Conservation (phyloP, 2,329 filamentous ascomycete genomes). For the Achaetomium macrosporum region DNA sequence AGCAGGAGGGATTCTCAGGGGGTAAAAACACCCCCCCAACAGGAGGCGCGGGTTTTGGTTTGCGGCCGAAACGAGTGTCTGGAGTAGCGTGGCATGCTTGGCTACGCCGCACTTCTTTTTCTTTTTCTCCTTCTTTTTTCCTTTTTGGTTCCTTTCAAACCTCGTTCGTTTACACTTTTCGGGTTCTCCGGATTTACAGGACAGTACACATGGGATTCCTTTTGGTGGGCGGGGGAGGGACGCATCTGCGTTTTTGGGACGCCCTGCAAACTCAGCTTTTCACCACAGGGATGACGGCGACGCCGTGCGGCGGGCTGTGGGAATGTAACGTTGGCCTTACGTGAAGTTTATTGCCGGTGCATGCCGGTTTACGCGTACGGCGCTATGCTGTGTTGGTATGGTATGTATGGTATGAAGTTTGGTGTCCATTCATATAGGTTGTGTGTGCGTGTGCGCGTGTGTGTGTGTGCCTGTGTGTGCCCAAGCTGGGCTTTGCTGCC, state of each 20-base stretch:
- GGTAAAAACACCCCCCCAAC: not conserved
- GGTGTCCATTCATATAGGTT: not conserved
- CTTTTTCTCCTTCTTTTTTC: not conserved
- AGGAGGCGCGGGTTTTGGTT: conserved; percentile 4
- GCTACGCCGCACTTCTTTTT: not conserved
- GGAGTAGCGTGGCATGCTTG: not conserved
- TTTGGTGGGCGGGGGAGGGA: too few relatives aligned
- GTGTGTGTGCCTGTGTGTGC: not conserved
- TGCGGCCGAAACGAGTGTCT: conserved; percentile 1
- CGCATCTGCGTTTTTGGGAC: conserved; percentile 1
- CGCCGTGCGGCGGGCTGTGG: conserved; percentile 12
- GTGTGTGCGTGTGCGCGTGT: not conserved
- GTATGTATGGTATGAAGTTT: too few relatives aligned
- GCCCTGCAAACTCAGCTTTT: not conserved
- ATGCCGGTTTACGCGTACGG: not conserved
- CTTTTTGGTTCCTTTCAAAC: not conserved
- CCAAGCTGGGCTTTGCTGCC: not conserved
- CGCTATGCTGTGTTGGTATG: not conserved
- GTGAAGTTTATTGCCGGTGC: conserved; percentile 4
- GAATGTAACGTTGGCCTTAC: conserved; percentile 14
- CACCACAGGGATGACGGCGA: not conserved
- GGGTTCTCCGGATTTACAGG: not conserved
- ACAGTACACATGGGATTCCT: too few relatives aligned
- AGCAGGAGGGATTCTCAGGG: not conserved
- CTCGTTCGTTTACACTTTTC: not conserved